These are phyloP conservation scores for Colletotrichum chrysophilum DNA, from an alignment of 2,329 filamentous ascomycete species.

Conservation along the genomic window DNA sequence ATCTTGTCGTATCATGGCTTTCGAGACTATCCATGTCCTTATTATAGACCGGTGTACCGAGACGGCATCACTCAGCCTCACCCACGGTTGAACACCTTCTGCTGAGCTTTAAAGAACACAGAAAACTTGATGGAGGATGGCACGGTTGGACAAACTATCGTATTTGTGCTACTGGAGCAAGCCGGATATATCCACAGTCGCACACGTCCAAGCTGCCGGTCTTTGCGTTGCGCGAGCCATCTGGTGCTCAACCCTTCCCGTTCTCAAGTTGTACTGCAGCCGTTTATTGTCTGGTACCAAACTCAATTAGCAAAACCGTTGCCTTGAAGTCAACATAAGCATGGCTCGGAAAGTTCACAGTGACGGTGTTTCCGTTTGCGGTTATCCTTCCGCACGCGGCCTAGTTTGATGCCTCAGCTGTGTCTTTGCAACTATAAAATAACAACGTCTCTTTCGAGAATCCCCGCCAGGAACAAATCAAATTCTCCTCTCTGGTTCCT, in stretches of 20 bases:
- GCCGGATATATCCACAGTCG: background rate
- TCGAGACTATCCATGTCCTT: fast-evolving
- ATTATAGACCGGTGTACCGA: fast-evolving
- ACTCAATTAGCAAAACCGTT: background rate
- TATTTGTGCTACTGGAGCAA: background rate
- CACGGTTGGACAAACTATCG: background rate
- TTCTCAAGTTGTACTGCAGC: fast-evolving
- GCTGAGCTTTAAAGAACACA: background rate
- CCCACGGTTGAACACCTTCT: fast-evolving
- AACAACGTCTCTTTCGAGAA: background rate
- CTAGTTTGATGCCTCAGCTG: fast-evolving
- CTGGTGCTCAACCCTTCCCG: background rate
- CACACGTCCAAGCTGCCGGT: background rate
- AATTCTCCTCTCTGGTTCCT: too few species aligned
- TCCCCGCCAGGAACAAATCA: background rate
- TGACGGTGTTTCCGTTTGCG: background rate
- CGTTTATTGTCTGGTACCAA: background rate
- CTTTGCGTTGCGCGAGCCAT: background rate
- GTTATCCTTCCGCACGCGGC: background rate
- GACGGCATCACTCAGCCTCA: background rate
- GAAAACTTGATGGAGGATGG: background rate
- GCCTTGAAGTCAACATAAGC: background rate
- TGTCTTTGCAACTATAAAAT: background rate
- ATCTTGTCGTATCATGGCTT: fast-evolving
- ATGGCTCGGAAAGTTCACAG: background rate